Conservation (phyloP, 2,329 filamentous ascomycete genomes). For the Penicillium sp. region DNA sequence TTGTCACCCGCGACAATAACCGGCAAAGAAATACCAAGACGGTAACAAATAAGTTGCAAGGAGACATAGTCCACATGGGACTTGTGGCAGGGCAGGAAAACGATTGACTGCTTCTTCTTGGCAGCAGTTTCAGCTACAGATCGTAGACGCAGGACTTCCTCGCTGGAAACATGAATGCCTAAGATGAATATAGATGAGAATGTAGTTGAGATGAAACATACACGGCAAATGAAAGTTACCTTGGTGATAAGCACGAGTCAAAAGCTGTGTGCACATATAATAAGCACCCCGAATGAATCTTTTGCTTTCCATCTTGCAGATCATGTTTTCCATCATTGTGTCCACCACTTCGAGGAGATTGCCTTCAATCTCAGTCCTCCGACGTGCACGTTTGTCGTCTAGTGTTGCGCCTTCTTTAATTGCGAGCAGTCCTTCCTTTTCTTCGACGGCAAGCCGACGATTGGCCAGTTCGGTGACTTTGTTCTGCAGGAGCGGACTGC, state of each 20-base stretch:
- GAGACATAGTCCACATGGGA: conserved; percentile 97
- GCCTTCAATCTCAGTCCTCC: conserved; percentile 62
- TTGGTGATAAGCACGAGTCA: conserved; percentile 93
- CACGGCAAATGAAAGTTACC: conserved; percentile 46
- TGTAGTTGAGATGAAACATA: neutral
- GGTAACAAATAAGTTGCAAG: conserved; percentile 91
- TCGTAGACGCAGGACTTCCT: conserved; percentile 81
- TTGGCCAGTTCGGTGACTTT: conserved; percentile 77
- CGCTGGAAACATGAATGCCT: conserved; percentile 88
- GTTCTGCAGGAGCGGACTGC: conserved; percentile 68
- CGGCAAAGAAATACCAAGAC: conserved; percentile 81
- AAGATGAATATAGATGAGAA: conserved; percentile 2
- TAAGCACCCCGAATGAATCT: conserved; percentile 89
- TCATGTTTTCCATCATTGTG: conserved; percentile 89
- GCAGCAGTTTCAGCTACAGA: conserved; percentile 79
- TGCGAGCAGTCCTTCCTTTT: conserved; percentile 67
- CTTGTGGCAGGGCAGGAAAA: conserved; percentile 91
- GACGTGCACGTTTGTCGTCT: conserved; percentile 32
- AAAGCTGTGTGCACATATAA: conserved; percentile 80
- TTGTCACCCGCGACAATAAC: conserved; percentile 96
- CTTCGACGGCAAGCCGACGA: conserved; percentile 71
- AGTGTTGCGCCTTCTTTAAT: conserved; percentile 31
- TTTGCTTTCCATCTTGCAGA: conserved; percentile 98
- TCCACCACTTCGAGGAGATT: conserved; percentile 79
- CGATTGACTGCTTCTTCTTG: conserved; percentile 87